Conservation (phyloP, 2,329 filamentous ascomycete genomes). For the Pyricularia pennisetigena region DNA sequence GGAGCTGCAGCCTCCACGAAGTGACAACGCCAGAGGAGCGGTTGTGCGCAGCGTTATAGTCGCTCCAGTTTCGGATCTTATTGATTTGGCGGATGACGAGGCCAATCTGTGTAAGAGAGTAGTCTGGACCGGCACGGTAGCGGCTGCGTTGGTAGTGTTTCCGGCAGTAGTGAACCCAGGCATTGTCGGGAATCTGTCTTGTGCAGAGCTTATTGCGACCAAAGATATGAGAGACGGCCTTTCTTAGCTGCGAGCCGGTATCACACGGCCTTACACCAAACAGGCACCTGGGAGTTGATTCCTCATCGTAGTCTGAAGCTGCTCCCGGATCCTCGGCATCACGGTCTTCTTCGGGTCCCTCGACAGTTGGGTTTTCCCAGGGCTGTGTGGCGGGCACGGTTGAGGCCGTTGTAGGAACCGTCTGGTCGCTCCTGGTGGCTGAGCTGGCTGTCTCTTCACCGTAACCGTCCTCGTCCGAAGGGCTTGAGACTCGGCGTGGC, state of each 20-base stretch:
- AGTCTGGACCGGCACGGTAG: constrained; percentile 55
- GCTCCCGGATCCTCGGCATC: not conserved
- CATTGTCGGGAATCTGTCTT: constrained; percentile 53
- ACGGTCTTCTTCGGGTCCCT: not conserved
- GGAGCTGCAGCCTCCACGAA: constrained; percentile 51
- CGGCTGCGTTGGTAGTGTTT: constrained; percentile 73
- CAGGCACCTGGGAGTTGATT: not conserved
- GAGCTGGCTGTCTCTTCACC: not conserved
- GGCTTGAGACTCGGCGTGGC: not conserved
- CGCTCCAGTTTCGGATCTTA: constrained; percentile 54
- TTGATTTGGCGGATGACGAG: constrained; percentile 53
- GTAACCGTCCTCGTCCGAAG: constrained; percentile 1
- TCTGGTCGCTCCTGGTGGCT: not conserved
- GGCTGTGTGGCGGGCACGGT: not conserved
- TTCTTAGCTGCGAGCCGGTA: constrained; percentile 53
- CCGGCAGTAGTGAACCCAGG: constrained; percentile 71
- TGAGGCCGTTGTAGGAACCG: not conserved
- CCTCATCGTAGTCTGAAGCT: constrained; percentile 2
- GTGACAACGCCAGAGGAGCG: constrained; percentile 33
- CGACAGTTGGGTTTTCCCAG: not conserved
- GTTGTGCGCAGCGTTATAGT: constrained; percentile 29
- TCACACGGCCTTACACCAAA: constrained; percentile 29
- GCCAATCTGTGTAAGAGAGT: constrained; percentile 52
- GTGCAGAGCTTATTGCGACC: constrained; percentile 76
- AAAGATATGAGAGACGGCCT: constrained; percentile 73